These are phyloP conservation scores for Gremmenia infestans DNA, from an alignment of 2,329 filamentous ascomycete genomes.

Conservation along the genomic window DNA sequence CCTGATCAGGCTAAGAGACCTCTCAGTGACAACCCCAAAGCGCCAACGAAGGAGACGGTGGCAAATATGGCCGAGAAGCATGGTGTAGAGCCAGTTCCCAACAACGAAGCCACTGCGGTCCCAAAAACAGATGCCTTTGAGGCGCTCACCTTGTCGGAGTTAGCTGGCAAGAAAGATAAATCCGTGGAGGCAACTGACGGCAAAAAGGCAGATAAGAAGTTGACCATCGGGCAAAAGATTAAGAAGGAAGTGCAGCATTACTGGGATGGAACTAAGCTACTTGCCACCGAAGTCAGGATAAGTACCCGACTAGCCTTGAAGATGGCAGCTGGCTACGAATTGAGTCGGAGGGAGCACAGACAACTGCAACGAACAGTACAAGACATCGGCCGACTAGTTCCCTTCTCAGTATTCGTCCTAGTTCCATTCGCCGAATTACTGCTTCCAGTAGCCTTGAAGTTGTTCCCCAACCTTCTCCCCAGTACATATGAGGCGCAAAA, in stretches of 20 bases:
- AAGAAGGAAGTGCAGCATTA: conserved; percentile 94
- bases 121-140: conserved; percentile 30
- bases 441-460: conserved; percentile 81
- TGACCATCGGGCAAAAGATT: conserved; percentile 85
- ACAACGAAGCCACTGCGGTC: conserved; percentile 24
- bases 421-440: conserved; percentile 94
- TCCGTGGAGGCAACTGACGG: conserved; percentile 55
- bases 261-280: conserved; percentile 96
- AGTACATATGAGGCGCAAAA: conserved; percentile 95
- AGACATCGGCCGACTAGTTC: conserved; percentile 86
- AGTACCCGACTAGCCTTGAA: conserved; percentile 87
- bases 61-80: conserved; percentile 20
- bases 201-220: conserved; percentile 74
- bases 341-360: conserved; percentile 86
- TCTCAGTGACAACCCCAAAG: conserved; percentile 36
- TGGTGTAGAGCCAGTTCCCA: conserved; percentile 24
- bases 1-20: conserved; percentile 64
- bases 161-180: conserved; percentile 60
- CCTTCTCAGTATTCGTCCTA: conserved; percentile 95
- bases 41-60: conserved; percentile 22
- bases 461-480: conserved; percentile 96
- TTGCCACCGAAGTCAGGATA: conserved; percentile 88
- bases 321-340: conserved; percentile 96
- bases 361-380: conserved; percentile 91
- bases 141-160: conserved; percentile 46